These are phyloP conservation scores for Penicillium macrosclerotiorum DNA, from an alignment of 495 filamentous ascomycete species.

Conservation along the genomic window DNA sequence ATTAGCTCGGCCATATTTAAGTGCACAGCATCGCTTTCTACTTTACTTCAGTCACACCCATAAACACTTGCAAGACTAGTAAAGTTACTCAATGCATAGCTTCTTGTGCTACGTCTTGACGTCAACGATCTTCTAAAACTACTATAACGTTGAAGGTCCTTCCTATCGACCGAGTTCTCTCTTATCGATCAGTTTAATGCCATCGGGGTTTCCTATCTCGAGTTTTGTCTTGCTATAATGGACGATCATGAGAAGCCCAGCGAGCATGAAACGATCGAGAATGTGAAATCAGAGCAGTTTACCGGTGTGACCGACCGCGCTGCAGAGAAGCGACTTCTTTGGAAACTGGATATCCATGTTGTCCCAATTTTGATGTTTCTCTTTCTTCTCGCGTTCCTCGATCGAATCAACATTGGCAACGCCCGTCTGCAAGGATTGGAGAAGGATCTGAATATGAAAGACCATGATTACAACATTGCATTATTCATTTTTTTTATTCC, in stretches of 20 bases:
- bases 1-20: neutral
- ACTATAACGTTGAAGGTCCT: too few species aligned
- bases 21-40: too few species aligned
- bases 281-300: conserved; percentile 8
- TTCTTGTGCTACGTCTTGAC: too few species aligned
- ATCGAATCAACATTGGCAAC: conserved; percentile 62
- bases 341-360: conserved; percentile 43
- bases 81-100: too few species aligned
- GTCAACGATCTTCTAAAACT: too few species aligned
- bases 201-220: too few species aligned
- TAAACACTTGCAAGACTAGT: too few species aligned
- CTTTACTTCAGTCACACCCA: too few species aligned
- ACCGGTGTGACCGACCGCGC: conserved; percentile 14
- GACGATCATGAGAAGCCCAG: conserved; percentile 6
- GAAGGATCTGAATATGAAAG: conserved; percentile 54
- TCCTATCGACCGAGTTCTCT: neutral
- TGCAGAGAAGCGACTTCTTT: conserved; percentile 32
- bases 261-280: conserved; percentile 15
- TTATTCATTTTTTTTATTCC: conserved; percentile 65
- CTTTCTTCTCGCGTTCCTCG: conserved; percentile 42
- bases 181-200: too few species aligned
- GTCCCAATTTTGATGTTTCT: conserved; percentile 38
- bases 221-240: too few species aligned
- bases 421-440: conserved; percentile 60
- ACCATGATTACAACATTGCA: conserved; percentile 59